These are phyloP conservation scores for Pisolithus orientalis DNA, from an alignment of 768 basidiomycete genomes.

Conservation along the genomic window DNA sequence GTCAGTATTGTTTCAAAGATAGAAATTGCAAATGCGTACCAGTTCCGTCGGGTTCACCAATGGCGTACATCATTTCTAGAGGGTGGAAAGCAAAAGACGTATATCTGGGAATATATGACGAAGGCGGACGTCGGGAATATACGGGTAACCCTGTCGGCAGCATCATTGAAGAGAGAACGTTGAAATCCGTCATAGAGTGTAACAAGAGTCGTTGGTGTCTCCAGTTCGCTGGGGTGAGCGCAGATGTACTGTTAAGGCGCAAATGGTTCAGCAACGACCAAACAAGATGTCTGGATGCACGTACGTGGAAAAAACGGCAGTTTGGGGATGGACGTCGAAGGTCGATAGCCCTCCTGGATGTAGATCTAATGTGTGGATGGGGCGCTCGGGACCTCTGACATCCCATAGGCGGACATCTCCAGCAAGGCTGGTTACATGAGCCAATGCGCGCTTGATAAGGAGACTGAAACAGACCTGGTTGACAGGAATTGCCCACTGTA, in stretches of 20 bases:
- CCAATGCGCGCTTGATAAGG: not conserved
- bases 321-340: constrained; percentile 81
- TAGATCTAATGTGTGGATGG: constrained; percentile 57
- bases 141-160: constrained; percentile 50
- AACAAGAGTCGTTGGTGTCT: constrained; percentile 58
- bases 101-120: constrained; percentile 53
- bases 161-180: constrained; percentile 36
- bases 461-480: constrained; percentile 56
- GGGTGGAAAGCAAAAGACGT: constrained; percentile 79
- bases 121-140: constrained; percentile 52
- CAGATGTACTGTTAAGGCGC: constrained; percentile 42
- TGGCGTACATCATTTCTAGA: constrained; percentile 75
- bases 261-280: constrained; percentile 6
- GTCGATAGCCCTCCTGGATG: constrained; percentile 71
- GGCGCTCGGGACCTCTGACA: constrained; percentile 55
- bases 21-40: constrained; percentile 30
- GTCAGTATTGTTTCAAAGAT: not conserved
- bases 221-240: constrained; percentile 54
- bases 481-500: constrained; percentile 69
- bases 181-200: constrained; percentile 43
- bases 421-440: constrained; percentile 51
- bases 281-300: constrained; percentile 21
- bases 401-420: constrained; percentile 94
- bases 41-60: constrained; percentile 66
- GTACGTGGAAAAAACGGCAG: constrained; percentile 82